Conservation (phyloP, 352 stramenopile genomes). For the Phytophthora macrochlamydospora region DNA sequence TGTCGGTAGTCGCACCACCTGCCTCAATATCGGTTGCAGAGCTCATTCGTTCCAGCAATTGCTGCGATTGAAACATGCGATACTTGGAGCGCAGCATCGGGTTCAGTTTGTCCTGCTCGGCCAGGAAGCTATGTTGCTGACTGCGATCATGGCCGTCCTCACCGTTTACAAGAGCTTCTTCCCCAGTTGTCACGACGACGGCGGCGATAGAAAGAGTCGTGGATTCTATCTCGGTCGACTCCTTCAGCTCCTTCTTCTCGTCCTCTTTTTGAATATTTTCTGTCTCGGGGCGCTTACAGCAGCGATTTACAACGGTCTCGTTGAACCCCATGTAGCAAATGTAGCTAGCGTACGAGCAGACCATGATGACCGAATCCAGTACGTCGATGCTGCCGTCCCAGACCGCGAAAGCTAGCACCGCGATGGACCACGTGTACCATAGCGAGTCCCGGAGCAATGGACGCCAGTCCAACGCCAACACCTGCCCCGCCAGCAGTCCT, state of each 20-base stretch:
- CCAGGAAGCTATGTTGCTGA: slow-evolving; percentile 36
- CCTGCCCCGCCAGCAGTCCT: slow-evolving; percentile 62
- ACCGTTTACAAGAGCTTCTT: slow-evolving; percentile 13
- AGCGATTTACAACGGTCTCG: slow-evolving; percentile 54
- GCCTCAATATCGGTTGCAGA: slow-evolving; percentile 18
- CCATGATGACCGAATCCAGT: slow-evolving; percentile 65
- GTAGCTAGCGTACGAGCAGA: slow-evolving; percentile 74
- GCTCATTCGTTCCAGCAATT: slow-evolving; percentile 26
- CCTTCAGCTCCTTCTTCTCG: slow-evolving; percentile 8
- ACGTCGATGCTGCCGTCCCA: slow-evolving; percentile 66
- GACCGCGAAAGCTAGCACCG: slow-evolving; percentile 59
- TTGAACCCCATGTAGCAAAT: slow-evolving; percentile 81
- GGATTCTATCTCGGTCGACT: not conserved
- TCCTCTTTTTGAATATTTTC: slow-evolving; percentile 19
- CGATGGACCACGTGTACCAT: slow-evolving; percentile 75
- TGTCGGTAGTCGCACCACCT: not conserved
- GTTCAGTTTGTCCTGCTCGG: slow-evolving; percentile 50
- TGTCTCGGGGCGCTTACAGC: slow-evolving; percentile 54
- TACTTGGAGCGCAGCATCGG: slow-evolving; percentile 74
- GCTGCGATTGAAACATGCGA: slow-evolving; percentile 70
- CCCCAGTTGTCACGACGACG: slow-evolving; percentile 16
- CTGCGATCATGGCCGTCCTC: slow-evolving; percentile 17
- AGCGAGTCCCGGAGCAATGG: slow-evolving; percentile 81
- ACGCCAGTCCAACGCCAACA: slow-evolving; percentile 75
- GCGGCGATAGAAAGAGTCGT: slow-evolving; percentile 11